phyloP scores from a whole-genome alignment of 768 basidiomycete genomes.

The Dioszegia crocea region DNA sequence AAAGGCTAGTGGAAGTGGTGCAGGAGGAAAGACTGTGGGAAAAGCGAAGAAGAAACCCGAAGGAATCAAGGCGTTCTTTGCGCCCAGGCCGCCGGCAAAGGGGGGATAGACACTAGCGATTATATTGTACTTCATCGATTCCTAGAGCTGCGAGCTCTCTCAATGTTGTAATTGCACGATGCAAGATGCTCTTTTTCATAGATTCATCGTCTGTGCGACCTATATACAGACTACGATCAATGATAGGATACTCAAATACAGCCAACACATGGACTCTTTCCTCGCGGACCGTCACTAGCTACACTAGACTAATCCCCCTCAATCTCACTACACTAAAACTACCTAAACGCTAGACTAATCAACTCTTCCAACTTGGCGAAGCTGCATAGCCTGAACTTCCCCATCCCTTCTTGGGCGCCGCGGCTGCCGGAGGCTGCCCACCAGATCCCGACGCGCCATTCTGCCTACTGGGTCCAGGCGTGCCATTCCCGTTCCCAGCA shows the following conservation, averaged over 20 bases:
- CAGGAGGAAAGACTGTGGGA: conserved; percentile 14
- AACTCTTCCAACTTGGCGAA: conserved; percentile 38
- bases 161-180: no score
- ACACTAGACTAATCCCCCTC: background rate
- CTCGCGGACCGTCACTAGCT: background rate
- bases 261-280: no score
- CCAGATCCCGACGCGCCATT: conserved; percentile 6
- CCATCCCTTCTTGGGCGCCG: conserved; percentile 31
- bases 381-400: conserved; percentile 26
- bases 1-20: conserved; percentile 9
- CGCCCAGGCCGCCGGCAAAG: conserved; percentile 18
- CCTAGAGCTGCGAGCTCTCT: no score
- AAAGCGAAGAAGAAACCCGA: conserved; percentile 45
- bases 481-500: conserved; percentile 3
- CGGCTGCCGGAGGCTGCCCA: background rate
- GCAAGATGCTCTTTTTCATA: conserved; percentile 2
- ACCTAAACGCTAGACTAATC: background rate
- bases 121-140: no score
- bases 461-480: background rate
- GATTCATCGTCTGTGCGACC: background rate
- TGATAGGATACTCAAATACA: background rate
- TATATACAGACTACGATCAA: conserved; percentile 2
- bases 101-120: background rate
- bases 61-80: conserved; percentile 49
- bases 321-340: no score